Conservation (phyloP, 805 yeast genomes). For the Suhomyces sp. region DNA sequence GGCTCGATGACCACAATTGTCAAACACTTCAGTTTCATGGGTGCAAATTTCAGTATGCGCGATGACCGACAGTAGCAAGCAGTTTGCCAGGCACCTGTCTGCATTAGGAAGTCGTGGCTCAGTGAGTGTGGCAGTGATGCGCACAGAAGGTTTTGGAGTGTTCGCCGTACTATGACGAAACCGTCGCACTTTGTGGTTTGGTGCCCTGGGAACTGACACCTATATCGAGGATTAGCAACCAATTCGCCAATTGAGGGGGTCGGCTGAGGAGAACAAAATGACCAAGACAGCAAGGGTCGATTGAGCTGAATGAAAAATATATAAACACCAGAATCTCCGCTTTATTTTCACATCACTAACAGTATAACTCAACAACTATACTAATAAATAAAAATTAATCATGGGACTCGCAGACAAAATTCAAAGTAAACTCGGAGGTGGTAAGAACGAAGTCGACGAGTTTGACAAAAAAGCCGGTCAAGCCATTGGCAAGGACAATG, state of each 20-base stretch:
- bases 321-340: neutral
- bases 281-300: neutral
- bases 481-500: constrained; percentile 27
- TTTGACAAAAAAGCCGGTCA: constrained; percentile 30
- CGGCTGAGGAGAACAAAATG: neutral
- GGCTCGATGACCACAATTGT: neutral
- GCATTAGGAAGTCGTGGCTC: neutral
- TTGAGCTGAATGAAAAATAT: neutral
- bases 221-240: neutral
- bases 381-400: constrained; percentile 3
- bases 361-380: neutral
- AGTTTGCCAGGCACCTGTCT: neutral
- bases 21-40: neutral
- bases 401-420: constrained; percentile 42
- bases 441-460: constrained; percentile 26
- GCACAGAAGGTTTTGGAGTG: neutral
- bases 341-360: neutral
- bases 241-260: neutral
- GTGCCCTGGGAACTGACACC: neutral
- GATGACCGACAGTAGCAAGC: neutral
- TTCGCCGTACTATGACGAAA: neutral
- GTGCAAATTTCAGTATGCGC: neutral
- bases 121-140: neutral
- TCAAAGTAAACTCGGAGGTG: constrained; percentile 25
- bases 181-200: neutral